Evolutionary conservation across 768 basidiomycete species (phyloP), one percentile per base, ranked within the genome.

Genomic region (Rhizopogon salebrosus): DNA sequence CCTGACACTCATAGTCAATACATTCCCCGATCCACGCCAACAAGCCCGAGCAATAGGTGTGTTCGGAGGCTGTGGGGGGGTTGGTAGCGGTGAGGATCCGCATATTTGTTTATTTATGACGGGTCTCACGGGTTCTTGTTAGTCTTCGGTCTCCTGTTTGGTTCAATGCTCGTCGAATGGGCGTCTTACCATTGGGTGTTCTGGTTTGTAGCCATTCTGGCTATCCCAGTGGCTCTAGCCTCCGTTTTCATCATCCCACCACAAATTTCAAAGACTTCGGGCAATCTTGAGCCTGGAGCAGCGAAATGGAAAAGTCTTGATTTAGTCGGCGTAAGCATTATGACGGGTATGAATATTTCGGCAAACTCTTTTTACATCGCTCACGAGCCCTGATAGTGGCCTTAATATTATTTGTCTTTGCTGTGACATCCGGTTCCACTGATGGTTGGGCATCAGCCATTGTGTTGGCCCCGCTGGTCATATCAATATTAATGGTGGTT

Each of bases 181-280:
- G 64, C 65, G 2, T 70, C 73, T 10, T 82, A 75, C 67, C 70
- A 62, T 23, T 80, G 79, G 79, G 70, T 80, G 18, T 81, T 83
- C 60, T 80, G 74, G 61, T 71, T 76, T 53, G 63, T 71, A 34
- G 70, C 75, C 3, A 70, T 79, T 36, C 49, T 80, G 29, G 61
- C 70, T 34, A 48, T 70, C 6, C 59, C 67, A 16, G 64, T 75
- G 11, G 62, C 71, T 34, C 16, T 69, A 16, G 48, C 60, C 2
- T 62, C 68, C 42, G n/a, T 69, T 18, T 57, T 73, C 34, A 51
- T 73, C 48, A 66, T 76, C 6, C 75, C 75, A 0, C 34, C 58
- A 22, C 61, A 61, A 26, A n/a, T 56, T 2, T 22, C 37, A 14
- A 46, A 52, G 27, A 6, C 56, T 35, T 34, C 38, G 29, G 23